A percentile compares a stretch with the other conserved stretches of the same genome.
Evolutionary conservation across 768 basidiomycete species (phyloP).

Genomic region (Leucocoprinus sp.): DNA sequence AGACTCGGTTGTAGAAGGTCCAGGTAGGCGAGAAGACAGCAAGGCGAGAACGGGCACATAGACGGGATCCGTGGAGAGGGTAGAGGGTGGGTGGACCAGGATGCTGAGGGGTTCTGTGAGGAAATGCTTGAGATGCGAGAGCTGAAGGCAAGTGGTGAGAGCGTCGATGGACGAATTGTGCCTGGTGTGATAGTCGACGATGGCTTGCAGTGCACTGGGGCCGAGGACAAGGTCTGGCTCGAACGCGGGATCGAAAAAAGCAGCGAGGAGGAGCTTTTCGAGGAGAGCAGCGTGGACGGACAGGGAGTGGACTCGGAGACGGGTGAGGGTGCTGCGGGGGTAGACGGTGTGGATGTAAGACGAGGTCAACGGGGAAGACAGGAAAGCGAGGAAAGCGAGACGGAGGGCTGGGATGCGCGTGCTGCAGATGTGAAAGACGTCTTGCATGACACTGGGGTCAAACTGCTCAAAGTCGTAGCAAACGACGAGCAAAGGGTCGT

Average conservation of each 20-base stretch:
- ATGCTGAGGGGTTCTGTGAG: conserved; percentile 44
- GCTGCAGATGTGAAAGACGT: conserved; percentile 68
- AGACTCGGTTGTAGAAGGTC: background rate
- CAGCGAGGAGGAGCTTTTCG: conserved; percentile 48
- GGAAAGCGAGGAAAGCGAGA: conserved; percentile 53
- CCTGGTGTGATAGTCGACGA: conserved; percentile 50
- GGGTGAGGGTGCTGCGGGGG: conserved; percentile 48
- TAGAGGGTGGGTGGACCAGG: conserved; percentile 21
- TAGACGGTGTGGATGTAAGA: conserved; percentile 56
- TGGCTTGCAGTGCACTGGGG: conserved; percentile 42
- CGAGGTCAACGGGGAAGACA: conserved; percentile 46
- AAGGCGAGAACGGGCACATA: background rate
- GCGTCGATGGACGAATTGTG: conserved; percentile 51
- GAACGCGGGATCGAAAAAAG: conserved; percentile 56
- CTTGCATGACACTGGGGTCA: conserved; percentile 52
- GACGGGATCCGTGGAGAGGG: background rate
- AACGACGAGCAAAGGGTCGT: conserved; percentile 41
- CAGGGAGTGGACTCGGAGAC: conserved; percentile 47
- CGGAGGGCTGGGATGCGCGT: conserved; percentile 45
- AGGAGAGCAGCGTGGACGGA: conserved; percentile 40
- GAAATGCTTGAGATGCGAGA: conserved; percentile 66
- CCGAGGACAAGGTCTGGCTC: conserved; percentile 57
- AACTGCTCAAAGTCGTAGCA: conserved; percentile 73
- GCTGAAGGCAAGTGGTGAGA: conserved; percentile 40
- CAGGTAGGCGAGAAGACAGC: background rate